Conservation (phyloP, 108 stramenopile genomes). For the Nannochloropsis gaditana region DNA sequence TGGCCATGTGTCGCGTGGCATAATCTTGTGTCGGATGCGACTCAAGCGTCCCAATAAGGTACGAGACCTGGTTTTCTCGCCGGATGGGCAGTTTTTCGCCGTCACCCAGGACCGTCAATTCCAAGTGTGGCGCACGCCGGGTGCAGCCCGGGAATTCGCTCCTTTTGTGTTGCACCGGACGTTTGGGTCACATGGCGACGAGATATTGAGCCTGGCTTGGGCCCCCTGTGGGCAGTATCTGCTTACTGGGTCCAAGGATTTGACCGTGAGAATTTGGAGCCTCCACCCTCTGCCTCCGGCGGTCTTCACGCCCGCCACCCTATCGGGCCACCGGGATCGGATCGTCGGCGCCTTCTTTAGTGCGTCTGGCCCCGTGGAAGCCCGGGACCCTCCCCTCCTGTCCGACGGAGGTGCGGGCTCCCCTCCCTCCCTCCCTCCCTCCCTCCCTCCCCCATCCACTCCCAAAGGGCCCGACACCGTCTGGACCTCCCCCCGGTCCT, state of each 20-base stretch:
- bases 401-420: background rate
- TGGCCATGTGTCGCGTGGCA: background rate
- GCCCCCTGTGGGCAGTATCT: background rate
- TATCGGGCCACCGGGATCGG: slow-evolving; percentile 11
- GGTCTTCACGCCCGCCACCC: background rate
- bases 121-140: slow-evolving; percentile 21
- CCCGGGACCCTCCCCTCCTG: background rate
- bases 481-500: background rate
- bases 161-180: slow-evolving; percentile 9
- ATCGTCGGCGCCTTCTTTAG: background rate
- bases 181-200: background rate
- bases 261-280: background rate
- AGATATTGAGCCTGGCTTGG: background rate
- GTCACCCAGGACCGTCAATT: background rate
- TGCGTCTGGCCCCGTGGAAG: background rate
- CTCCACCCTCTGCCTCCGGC: background rate
- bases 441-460: background rate
- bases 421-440: too few relatives aligned
- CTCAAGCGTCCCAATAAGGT: background rate
- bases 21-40: background rate
- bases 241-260: background rate
- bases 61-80: slow-evolving; percentile 1
- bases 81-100: slow-evolving; percentile 18
- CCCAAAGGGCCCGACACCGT: background rate
- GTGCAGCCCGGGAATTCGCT: slow-evolving; percentile 19